Conservation (phyloP, 371 early-diverging fungal genomes). For the Nosema granulosis region DNA sequence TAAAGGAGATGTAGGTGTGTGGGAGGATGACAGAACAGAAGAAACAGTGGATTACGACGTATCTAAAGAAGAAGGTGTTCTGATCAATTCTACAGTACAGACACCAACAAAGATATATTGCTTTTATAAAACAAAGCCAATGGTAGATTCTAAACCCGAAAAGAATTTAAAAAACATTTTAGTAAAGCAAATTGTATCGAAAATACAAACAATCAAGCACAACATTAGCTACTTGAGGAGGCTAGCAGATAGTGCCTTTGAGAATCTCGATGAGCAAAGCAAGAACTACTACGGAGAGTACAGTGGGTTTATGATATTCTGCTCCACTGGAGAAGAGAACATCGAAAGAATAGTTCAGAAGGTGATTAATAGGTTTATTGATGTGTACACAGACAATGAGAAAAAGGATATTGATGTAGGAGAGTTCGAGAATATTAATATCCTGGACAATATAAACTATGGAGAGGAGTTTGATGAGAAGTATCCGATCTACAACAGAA, state of each 20-base stretch:
- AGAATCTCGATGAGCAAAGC: slow-evolving; percentile 2
- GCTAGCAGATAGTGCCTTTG: slow-evolving; percentile 23
- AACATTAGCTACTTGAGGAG: slow-evolving; percentile 15
- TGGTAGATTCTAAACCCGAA: not conserved
- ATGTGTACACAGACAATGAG: slow-evolving; percentile 6
- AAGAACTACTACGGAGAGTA: slow-evolving; percentile 25
- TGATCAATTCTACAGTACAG: not conserved
- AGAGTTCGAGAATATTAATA: slow-evolving; percentile 23
- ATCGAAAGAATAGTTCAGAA: slow-evolving; percentile 14
- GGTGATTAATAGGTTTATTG: slow-evolving; percentile 14
- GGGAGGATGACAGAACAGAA: not conserved
- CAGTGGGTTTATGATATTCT: slow-evolving; percentile 26
- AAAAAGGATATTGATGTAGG: slow-evolving; percentile 13
- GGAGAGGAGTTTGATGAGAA: slow-evolving; percentile 34
- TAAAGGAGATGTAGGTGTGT: not conserved
- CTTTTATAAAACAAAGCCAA: not conserved
- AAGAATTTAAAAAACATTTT: slow-evolving; percentile 1
- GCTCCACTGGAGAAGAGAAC: slow-evolving; percentile 16
- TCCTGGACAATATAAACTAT: slow-evolving; percentile 32
- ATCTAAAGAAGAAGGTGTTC: not conserved
- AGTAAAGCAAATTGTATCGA: not conserved
- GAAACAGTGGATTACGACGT: not conserved
- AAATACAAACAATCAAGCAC: slow-evolving; percentile 3
- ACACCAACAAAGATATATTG: not conserved
- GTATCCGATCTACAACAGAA: slow-evolving; percentile 32